phyloP scores from a whole-genome alignment of 2,329 filamentous ascomycete species.

The Aspergillus sp. region DNA sequence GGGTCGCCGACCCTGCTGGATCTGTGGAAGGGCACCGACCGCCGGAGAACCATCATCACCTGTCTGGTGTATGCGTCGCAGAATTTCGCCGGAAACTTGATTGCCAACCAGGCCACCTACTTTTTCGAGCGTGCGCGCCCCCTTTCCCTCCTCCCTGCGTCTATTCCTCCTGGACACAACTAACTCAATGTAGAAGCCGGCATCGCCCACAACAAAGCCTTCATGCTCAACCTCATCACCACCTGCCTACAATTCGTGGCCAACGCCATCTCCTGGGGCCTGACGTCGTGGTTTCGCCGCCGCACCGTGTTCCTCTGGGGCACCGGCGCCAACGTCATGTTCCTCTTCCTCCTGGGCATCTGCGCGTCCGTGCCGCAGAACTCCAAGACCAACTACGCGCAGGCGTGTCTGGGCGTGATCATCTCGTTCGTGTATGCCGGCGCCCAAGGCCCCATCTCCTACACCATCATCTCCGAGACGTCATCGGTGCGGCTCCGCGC shows the following conservation, averaged over 20 bases:
- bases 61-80: conserved; percentile 32
- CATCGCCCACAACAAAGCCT: conserved; percentile 21
- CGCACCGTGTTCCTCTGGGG: conserved; percentile 42
- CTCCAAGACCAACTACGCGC: conserved; percentile 35
- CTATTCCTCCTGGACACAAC: background rate
- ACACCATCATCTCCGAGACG: conserved; percentile 39
- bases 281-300: conserved; percentile 39
- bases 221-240: conserved; percentile 29
- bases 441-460: conserved; percentile 35
- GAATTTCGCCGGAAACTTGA: conserved; percentile 60
- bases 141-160: background rate
- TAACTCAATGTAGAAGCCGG: conserved; percentile 25
- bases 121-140: conserved; percentile 49
- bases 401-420: conserved; percentile 37
- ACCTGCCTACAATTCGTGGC: conserved; percentile 34
- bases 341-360: conserved; percentile 38
- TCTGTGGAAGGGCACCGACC: conserved; percentile 31
- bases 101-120: conserved; percentile 62
- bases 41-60: conserved; percentile 29
- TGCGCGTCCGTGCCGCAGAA: conserved; percentile 34
- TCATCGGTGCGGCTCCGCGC: conserved; percentile 38
- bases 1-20: conserved; percentile 28
- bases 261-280: conserved; percentile 33
- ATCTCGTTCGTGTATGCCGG: conserved; percentile 42
- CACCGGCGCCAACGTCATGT: conserved; percentile 30